Percentiles rank a stretch among this genome's conserved stretches.
phyloP scores from a whole-genome alignment of 2,329 filamentous ascomycete species.

The Fusarium humuli region DNA sequence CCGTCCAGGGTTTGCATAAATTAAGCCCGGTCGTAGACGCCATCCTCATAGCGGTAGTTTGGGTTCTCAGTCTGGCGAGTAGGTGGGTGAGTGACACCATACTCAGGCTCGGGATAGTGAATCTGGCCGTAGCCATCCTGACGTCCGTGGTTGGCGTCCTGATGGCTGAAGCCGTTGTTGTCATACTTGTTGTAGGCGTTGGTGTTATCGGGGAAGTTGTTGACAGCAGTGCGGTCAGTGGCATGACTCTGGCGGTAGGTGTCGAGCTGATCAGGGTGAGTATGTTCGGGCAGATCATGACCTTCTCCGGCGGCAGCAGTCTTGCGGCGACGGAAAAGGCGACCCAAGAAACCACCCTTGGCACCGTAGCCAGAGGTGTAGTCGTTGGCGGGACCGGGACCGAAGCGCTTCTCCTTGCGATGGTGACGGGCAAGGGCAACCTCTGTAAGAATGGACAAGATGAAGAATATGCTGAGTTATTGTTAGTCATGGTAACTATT shows the following conservation, averaged over 20 bases:
- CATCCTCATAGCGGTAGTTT: conserved; percentile 54
- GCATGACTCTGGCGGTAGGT: conserved; percentile 56
- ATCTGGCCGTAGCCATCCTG: conserved; percentile 48
- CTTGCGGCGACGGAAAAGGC: conserved; percentile 50
- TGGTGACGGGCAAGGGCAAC: conserved; percentile 75
- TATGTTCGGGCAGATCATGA: conserved; percentile 54
- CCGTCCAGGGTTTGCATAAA: neutral
- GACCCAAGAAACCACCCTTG: conserved; percentile 50
- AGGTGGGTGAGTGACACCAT: conserved; percentile 23
- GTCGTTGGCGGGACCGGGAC: conserved; percentile 60
- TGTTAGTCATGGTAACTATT: neutral
- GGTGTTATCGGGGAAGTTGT: conserved; percentile 42
- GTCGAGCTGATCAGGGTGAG: conserved; percentile 55
- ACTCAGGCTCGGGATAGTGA: conserved; percentile 44
- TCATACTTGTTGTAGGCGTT: conserved; percentile 46
- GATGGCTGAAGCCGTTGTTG: conserved; percentile 41
- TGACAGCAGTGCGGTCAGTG: conserved; percentile 54
- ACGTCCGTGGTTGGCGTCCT: conserved; percentile 38
- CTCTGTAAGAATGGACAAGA: conserved; percentile 77
- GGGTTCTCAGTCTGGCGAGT: conserved; percentile 18
- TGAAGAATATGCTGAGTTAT: conserved; percentile 74
- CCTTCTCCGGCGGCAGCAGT: conserved; percentile 40
- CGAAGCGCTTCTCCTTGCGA: conserved; percentile 79
- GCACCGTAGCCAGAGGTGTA: conserved; percentile 69
- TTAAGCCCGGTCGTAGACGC: conserved; percentile 51